Percentiles rank a stretch among this genome's conserved stretches.
phyloP scores from a whole-genome alignment of 2,329 filamentous ascomycete genomes.

The Torrubiella hemipterigena region DNA sequence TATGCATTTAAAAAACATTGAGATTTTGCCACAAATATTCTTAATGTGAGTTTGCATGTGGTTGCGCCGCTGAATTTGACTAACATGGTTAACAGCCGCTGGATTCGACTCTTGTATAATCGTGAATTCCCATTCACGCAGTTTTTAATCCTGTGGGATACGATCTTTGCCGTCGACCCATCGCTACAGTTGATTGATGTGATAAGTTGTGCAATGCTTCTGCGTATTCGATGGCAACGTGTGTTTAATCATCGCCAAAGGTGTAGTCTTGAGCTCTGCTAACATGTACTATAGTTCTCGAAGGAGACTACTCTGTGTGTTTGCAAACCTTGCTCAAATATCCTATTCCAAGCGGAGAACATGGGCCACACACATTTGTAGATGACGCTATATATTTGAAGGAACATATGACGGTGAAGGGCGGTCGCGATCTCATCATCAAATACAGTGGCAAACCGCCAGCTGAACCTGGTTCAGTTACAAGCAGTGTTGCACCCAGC shows the following conservation, averaged over 20 bases:
- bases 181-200: conserved; percentile 71
- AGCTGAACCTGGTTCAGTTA: conserved; percentile 11
- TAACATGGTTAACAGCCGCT: conserved; percentile 48
- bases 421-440: conserved; percentile 53
- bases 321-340: conserved; percentile 77
- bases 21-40: conserved; percentile 93
- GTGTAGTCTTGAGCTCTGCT: conserved; percentile 9
- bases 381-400: conserved; percentile 71
- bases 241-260: too few species aligned
- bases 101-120: conserved; percentile 87
- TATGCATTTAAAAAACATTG: conserved; percentile 66
- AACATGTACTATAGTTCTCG: conserved; percentile 47
- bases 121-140: conserved; percentile 86
- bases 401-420: conserved; percentile 48
- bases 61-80: neutral
- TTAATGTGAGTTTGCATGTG: conserved; percentile 54
- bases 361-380: conserved; percentile 68
- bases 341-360: conserved; percentile 48
- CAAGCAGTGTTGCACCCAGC: conserved; percentile 10
- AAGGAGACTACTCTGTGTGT: conserved; percentile 78
- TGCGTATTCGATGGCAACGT: conserved; percentile 86
- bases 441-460: conserved; percentile 57
- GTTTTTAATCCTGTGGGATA: conserved; percentile 78
- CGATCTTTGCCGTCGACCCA: conserved; percentile 77
- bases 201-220: conserved; percentile 87